Base-by-base conservation (phyloP, 2,329 filamentous ascomycete genomes). In the Clonostachys rhizophaga region DNA sequence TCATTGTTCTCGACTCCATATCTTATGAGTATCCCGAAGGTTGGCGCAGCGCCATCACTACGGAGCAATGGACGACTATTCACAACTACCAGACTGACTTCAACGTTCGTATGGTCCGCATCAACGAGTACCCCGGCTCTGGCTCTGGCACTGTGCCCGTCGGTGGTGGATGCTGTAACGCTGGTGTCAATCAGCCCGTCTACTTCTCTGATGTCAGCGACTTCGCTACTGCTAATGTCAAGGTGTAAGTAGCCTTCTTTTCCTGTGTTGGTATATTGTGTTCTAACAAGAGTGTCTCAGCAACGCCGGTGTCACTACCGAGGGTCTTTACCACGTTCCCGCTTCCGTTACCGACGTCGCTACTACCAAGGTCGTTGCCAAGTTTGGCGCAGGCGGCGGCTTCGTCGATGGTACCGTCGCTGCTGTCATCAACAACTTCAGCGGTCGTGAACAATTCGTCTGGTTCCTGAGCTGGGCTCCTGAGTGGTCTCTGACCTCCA, bases 361-460 rank as follows among this genome's bases (percentile, higher is more conserved):
- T 34, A 75, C 72, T 10, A 76, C 80, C 14, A 74, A 68, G 58
- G 65, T 76, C 44, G 69, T 84, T 53, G 79, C 78, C 7, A 63
- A 70, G 30, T 82, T 82, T 55, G 71, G 63, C 8, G 61, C 70
- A 16, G 67, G 67, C 48, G 70, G 68, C 3, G 56, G 60, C 8
- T 71, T 68, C 50, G 47, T 58, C 3, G 57, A 48, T 12, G 60
- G 60, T 24, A 71, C 68, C 17, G 76, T 71, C 18, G 81, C 80
- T 44, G 80, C 71, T 37, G 78, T 84, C 45, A 81, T 84, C 58
- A 83, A 83, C 58, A 72, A 74, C 48, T 75, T 81, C 52, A 67
- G 67, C 46, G 71, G 70, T 13, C 71, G 81, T 50, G 69, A 83
- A 62, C 79, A 84, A 61, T 81, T 84, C 77, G 79, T 73, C 4